Percentiles rank a stretch among this genome's conserved stretches.
These are phyloP conservation scores for Funneliformis mosseae DNA, from an alignment of 192 early-diverging fungal species.

Conservation along the genomic window DNA sequence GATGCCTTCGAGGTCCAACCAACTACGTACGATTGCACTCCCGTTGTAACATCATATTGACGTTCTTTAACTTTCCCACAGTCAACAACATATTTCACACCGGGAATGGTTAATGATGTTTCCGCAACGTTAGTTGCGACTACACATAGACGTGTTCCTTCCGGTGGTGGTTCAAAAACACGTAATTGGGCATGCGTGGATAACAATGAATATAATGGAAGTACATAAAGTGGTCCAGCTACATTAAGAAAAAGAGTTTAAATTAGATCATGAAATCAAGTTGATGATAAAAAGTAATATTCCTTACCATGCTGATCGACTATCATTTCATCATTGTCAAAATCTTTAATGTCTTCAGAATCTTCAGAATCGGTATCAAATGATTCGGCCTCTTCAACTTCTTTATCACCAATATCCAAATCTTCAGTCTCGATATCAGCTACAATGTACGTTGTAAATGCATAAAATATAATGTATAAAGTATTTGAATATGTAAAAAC, in stretches of 20 bases:
- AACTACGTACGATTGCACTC: constrained; percentile 90
- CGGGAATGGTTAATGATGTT: constrained; percentile 94
- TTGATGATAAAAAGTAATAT: not conserved
- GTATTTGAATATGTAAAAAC: not conserved
- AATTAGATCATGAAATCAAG: not conserved
- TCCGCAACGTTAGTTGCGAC: constrained; percentile 98
- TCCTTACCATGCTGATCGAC: constrained; percentile 28
- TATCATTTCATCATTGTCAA: constrained; percentile 40
- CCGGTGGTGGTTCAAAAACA: constrained; percentile 88
- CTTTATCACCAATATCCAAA: constrained; percentile 66
- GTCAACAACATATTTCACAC: constrained; percentile 96
- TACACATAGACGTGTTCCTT: constrained; percentile 88
- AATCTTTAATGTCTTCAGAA: constrained; percentile 42
- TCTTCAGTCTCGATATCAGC: constrained; percentile 65
- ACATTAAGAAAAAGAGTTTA: constrained; percentile 11
- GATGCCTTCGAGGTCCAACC: constrained; percentile 96
- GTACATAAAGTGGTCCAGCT: constrained; percentile 78
- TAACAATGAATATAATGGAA: constrained; percentile 96
- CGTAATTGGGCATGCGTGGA: constrained; percentile 88
- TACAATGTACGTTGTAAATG: constrained; percentile 1
- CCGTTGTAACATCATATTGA: constrained; percentile 91
- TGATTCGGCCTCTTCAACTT: constrained; percentile 62
- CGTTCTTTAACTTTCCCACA: constrained; percentile 93
- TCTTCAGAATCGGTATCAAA: constrained; percentile 51
- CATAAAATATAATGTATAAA: not conserved